Base-by-base conservation (phyloP, 2,329 filamentous ascomycete genomes). In the Trichoderma atrobrunneum region DNA sequence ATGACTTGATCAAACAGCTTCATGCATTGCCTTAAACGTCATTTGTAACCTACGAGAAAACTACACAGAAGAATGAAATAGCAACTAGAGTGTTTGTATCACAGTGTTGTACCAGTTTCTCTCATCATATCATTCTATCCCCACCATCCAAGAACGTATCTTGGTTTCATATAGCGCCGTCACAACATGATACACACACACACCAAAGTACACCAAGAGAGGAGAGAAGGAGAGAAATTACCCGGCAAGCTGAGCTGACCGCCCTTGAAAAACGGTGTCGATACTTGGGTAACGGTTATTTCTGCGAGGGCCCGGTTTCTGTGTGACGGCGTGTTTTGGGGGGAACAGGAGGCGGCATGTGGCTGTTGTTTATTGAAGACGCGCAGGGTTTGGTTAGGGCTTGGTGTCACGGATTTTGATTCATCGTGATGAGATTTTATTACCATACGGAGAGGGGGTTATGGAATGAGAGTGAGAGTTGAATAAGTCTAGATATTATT, bases 231-330 rank as follows among this genome's bases (percentile, higher is more conserved):
- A 24, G 14, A 34, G 3, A 7, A 18, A 7, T 21, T 18, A 43
- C 18, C 21, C 48, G 48, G 4, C 24, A 39, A n/a, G 30, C 7
- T 10, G 32, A 26, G 18, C 16, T 70, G 39, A 54, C 28, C 66
- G 60, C 60, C 64, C 21, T 39, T 39, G 14, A n/a, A 30, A 57
- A 21, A 32, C 12, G 16, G 24, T 26, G 66, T 48, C 36, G 26
- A 61, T 63, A 54, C 21, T 24, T 57, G 59, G 62, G 68, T 57
- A 57, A 51, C 62, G 28, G 56, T 32, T 5, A 6, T 18, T 43
- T 2, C 68, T 70, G 68, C 60, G 68, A 70, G 68, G 68, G n/a
- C 68, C 68, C 68, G 60, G 43, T 57, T 57, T 64, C 32, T 57
- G 68, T 70, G 48, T 14, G 21, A 70, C 67, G 32, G 39, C 57